Base-by-base conservation (phyloP, 2,329 filamentous ascomycete genomes). In the Xylariaceae sp. region DNA sequence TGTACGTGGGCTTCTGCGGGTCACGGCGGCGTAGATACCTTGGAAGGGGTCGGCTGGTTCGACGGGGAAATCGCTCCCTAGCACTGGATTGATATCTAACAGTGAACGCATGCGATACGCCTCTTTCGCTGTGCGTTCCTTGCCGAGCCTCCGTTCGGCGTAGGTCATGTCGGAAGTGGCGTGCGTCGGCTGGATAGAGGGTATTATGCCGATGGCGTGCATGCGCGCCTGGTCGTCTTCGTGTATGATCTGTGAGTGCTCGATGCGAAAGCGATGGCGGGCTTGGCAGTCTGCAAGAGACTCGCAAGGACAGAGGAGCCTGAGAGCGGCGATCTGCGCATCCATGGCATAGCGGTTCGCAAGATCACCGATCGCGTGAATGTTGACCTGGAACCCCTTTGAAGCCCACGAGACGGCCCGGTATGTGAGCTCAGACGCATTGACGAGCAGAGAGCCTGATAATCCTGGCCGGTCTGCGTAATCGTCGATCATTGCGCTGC, bases 11-110 rank as follows among this genome's bases (percentile, higher is more conserved):
- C 76, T 85, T 37, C 80, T 80, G 53, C 88, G 77, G 11, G 86
- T 81, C 2, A 88, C 79, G 2, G 88, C 88, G 3, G 87, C 87
- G 64, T 88, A 90, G 34, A 90, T 84, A 16, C 87, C 88, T 53
- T 87, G 81, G 61, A 89, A 87, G 2, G 87, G 85, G 64, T 84
- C 82, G 0, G 87, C 82, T 2, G 87, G 87, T 69, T 90, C 87
- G 6, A 91, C 87, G 33, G 88, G 88, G 64, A 90, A 90, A 66
- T 90, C 88, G 45, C 85, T 88, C 2, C 88, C 88, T 1, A 91
- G 77, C 1, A 89, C 73, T 3, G 83, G 83, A 0, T 70, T 71
- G 11, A 81, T 68, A 21, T 81, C 76, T 1, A 88, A 77, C 1
- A 90, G 72, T 0, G 83, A 85, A 9, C 77, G 76, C 87, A 90